Evolutionary conservation across 2,329 filamentous ascomycete species (phyloP).

Genomic region (Colletotrichum sansevieriae): DNA sequence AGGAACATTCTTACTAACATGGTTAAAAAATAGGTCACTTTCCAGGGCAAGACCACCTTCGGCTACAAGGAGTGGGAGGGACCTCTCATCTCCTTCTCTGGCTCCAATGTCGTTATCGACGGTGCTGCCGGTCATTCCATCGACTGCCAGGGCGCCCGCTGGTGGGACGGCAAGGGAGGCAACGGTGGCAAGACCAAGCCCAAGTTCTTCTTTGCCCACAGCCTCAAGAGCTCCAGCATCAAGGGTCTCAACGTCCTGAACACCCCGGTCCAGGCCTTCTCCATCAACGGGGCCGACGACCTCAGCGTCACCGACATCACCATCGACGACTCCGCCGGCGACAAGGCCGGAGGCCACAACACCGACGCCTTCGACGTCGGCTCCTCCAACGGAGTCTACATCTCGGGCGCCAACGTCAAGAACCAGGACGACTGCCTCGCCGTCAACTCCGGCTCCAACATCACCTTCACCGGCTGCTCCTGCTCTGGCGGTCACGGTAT

Average conservation of each 20-base stretch:
- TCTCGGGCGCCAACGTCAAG: constrained; percentile 65
- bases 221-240: constrained; percentile 53
- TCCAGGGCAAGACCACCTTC: constrained; percentile 76
- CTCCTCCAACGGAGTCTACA: constrained; percentile 61
- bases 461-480: constrained; percentile 58
- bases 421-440: constrained; percentile 75
- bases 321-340: constrained; percentile 56
- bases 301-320: constrained; percentile 52
- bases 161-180: constrained; percentile 72
- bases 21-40: constrained; percentile 60
- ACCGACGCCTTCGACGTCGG: constrained; percentile 72
- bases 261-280: constrained; percentile 58
- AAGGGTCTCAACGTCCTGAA: constrained; percentile 56
- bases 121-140: constrained; percentile 66
- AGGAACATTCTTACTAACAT: constrained; percentile 42
- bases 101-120: constrained; percentile 66
- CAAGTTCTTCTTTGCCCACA: constrained; percentile 68
- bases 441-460: constrained; percentile 65
- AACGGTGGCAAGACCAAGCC: constrained; percentile 75
- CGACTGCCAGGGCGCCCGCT: constrained; percentile 67
- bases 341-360: constrained; percentile 59
- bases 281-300: constrained; percentile 53
- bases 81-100: constrained; percentile 72
- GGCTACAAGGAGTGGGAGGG: constrained; percentile 75
- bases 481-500: constrained; percentile 61